A percentile compares a stretch with the other conserved stretches of the same genome.
These are phyloP conservation scores for baker's yeast (Saccharomyces cerevisiae) DNA, from an alignment of 805 yeast species.

Conservation along the genomic window DNA sequence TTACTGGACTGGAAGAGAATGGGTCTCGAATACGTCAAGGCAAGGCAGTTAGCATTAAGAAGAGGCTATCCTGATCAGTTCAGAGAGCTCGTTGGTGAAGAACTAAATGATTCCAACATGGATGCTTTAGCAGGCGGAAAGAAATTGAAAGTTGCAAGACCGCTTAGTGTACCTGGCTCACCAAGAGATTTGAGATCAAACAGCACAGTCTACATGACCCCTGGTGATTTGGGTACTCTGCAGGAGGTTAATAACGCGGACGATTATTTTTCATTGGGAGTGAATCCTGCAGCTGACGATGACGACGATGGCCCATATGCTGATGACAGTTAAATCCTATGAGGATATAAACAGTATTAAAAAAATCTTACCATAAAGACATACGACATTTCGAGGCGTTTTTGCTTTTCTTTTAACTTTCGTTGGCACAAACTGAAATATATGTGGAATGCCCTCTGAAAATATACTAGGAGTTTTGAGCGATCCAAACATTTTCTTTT, in stretches of 20 bases:
- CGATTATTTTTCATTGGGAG: slow-evolving; percentile 54
- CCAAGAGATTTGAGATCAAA: slow-evolving; percentile 49
- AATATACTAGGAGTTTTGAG: neutral
- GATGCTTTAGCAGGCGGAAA: slow-evolving; percentile 31
- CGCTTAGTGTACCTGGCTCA: slow-evolving; percentile 94
- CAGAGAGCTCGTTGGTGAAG: slow-evolving; percentile 32
- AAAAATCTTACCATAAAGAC: slow-evolving; percentile 5
- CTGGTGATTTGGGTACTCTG: slow-evolving; percentile 94
- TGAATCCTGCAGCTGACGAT: slow-evolving; percentile 26
- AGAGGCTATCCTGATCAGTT: slow-evolving; percentile 89
- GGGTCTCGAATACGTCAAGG: slow-evolving; percentile 95
- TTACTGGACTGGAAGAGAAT: slow-evolving; percentile 94
- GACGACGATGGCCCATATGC: slow-evolving; percentile 40
- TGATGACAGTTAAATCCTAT: slow-evolving; percentile 9
- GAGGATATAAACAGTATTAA: slow-evolving; percentile 32
- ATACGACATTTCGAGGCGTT: neutral
- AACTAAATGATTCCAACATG: slow-evolving; percentile 24
- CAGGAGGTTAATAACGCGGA: slow-evolving; percentile 81
- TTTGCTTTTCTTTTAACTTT: neutral
- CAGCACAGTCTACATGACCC: slow-evolving; percentile 72
- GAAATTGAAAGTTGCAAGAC: slow-evolving; percentile 72
- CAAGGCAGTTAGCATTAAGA: slow-evolving; percentile 82
- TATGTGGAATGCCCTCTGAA: neutral
- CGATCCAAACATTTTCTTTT: neutral
- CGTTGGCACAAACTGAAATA: neutral